Conservation (phyloP, 805 yeast species). For the Kazachstania bromeliacearum region DNA sequence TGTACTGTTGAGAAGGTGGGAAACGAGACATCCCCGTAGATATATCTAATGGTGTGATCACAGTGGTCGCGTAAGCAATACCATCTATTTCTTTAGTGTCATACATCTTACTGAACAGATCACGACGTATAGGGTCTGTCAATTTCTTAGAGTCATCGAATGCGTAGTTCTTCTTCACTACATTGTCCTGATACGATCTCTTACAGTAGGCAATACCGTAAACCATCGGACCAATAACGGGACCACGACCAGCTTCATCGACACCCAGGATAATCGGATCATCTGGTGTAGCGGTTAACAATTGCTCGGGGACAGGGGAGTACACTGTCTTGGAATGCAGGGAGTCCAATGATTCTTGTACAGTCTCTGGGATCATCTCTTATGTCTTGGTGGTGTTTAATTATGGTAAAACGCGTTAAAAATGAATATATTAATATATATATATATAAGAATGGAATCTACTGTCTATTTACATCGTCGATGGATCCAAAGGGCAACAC, state of each 20-base stretch:
- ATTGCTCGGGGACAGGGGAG: conserved; percentile 39
- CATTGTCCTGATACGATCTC: conserved; percentile 37
- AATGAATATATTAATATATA: neutral
- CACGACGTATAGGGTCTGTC: conserved; percentile 59
- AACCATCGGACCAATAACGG: conserved; percentile 97
- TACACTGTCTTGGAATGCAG: conserved; percentile 38
- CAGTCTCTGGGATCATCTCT: conserved; percentile 29
- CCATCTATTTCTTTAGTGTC: conserved; percentile 37
- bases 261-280: conserved; percentile 61
- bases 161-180: conserved; percentile 49
- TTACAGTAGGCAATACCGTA: conserved; percentile 80
- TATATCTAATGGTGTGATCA: conserved; percentile 80
- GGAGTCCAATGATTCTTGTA: conserved; percentile 13
- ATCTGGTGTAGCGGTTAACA: conserved; percentile 17
- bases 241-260: conserved; percentile 98
- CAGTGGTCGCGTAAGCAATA: conserved; percentile 82
- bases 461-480: conserved; percentile 44
- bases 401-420: neutral
- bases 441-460: neutral
- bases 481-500: conserved; percentile 70
- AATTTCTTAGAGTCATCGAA: conserved; percentile 91
- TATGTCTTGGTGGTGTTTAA: no score
- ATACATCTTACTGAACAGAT: conserved; percentile 52
- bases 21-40: conserved; percentile 79
- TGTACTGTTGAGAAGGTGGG: conserved; percentile 39